Percentiles rank a stretch among this genome's conserved stretches.
Conservation (phyloP, 2,329 filamentous ascomycete genomes). For the Teratosphaeria viscida region DNA sequence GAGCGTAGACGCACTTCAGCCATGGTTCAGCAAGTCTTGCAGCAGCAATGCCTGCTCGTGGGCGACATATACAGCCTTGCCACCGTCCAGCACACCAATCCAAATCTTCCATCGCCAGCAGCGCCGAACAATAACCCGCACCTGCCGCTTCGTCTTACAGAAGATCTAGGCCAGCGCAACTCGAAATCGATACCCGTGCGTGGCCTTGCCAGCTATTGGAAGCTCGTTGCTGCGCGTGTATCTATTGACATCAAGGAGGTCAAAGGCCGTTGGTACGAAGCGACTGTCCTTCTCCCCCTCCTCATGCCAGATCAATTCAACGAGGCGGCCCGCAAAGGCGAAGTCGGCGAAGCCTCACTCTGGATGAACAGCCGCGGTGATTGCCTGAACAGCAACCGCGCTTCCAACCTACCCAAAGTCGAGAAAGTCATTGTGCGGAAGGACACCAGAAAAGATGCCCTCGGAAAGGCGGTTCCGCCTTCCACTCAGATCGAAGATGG, state of each 20-base stretch:
- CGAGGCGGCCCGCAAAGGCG: slow-evolving; percentile 17
- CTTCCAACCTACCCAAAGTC: slow-evolving; percentile 18
- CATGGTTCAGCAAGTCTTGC: slow-evolving; percentile 10
- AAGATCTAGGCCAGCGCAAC: slow-evolving; percentile 43
- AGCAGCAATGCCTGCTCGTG: slow-evolving; percentile 27
- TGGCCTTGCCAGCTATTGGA: slow-evolving; percentile 32
- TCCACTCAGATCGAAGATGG: slow-evolving; percentile 30
- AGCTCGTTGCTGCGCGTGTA: slow-evolving; percentile 25
- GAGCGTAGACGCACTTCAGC: slow-evolving; percentile 25
- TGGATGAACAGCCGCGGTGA: slow-evolving; percentile 29
- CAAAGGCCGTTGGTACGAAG: slow-evolving; percentile 53
- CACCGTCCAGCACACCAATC: slow-evolving; percentile 28
- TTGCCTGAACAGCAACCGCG: slow-evolving; percentile 22
- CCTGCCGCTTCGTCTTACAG: slow-evolving; percentile 41
- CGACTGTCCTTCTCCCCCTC: slow-evolving; percentile 38
- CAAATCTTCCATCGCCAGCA: slow-evolving; percentile 25
- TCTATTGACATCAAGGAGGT: slow-evolving; percentile 37
- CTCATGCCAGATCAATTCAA: slow-evolving; percentile 21
- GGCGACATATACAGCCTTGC: slow-evolving; percentile 45
- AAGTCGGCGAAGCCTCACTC: slow-evolving; percentile 23
- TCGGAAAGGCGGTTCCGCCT: slow-evolving; percentile 32
- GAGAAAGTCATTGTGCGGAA: slow-evolving; percentile 20
- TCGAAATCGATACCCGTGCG: slow-evolving; percentile 29
- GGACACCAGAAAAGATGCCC: slow-evolving; percentile 30
- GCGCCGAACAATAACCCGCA: slow-evolving; percentile 26